Base-by-base conservation (phyloP, 176 grass and related monocot species). In the Oropetium thomaeum region DNA sequence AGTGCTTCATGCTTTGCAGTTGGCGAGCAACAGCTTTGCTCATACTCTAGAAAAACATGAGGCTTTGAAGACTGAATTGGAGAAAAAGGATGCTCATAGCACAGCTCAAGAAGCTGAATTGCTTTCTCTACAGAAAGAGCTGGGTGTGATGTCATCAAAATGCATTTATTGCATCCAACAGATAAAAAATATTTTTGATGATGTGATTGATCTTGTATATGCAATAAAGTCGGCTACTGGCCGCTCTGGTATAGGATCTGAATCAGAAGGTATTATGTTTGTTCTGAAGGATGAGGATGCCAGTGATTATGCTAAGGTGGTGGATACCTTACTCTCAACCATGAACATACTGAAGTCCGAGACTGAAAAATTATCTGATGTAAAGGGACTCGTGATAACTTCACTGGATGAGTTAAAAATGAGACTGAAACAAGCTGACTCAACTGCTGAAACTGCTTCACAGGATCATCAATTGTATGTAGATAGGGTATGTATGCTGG, bases 81-180 rank as follows among this genome's bases (percentile, higher is more conserved):
- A 65, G 32, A 87, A 85, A 70, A 85, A 86, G 76, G 89, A 87
- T 42, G 53, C 54, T 78, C 52, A 81, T 62, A 85, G 82, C 45
- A 82, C 76, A 78, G 82, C 65, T 82, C 86, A 73, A 81, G 95
- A 89, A 90, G 65, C 65, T 77, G 90, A 94, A 84, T 45, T 87
- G 52, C 16, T 81, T 81, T 84, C 49, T 63, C 60, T 92, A 55
- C 81, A 86, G 58, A 92, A 79, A 57, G 86, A 81, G 31, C 31
- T 93, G 68, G 68, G 49, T 32, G 49, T 51, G 66, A 86, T 90
- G 75, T 87, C 85, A 68, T 82, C 87, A 82, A 89, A 77, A 79
- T 93, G 87, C 60, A 67, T 82, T 68, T 73, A 82, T 87, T 80
- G 84, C 74, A 85, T 52, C 23, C 87, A 71, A 69, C 77, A 90